Percentiles rank a stretch among this genome's conserved stretches.
These are phyloP conservation scores for Lomentospora prolificans DNA, from an alignment of 2,329 filamentous ascomycete genomes.

Conservation along the genomic window DNA sequence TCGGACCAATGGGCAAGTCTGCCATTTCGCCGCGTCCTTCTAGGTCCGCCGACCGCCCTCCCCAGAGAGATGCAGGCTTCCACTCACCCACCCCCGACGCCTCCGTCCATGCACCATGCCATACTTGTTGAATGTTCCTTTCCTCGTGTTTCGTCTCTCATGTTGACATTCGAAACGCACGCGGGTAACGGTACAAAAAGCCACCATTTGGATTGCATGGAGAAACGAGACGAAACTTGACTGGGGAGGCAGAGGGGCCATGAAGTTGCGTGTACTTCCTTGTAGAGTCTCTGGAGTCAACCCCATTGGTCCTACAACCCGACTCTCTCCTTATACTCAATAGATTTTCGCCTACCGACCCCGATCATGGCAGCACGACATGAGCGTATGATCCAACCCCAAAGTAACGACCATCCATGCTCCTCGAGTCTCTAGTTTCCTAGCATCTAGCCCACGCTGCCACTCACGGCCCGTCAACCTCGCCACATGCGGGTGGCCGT, in stretches of 20 bases:
- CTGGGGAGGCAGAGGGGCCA: background rate
- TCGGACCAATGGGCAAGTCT: background rate
- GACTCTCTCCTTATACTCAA: background rate
- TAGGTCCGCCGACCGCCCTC: background rate
- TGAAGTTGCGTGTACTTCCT: background rate
- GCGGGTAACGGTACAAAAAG: background rate
- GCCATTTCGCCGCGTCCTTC: background rate
- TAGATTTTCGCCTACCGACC: background rate
- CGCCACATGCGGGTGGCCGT: slow-evolving; percentile 1
- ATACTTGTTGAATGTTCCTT: background rate
- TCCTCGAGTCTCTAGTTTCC: slow-evolving; percentile 5
- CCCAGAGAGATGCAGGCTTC: slow-evolving; percentile 1
- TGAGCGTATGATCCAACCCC: slow-evolving; percentile 1
- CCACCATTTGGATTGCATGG: background rate
- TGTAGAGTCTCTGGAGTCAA: background rate
- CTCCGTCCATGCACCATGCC: background rate
- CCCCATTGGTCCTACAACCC: background rate
- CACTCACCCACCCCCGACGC: slow-evolving; percentile 1
- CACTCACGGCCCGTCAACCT: background rate
- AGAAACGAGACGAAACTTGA: background rate
- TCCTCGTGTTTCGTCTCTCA: background rate
- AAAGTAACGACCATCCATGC: slow-evolving; percentile 1
- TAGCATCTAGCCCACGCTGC: background rate
- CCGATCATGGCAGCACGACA: background rate
- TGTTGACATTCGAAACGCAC: background rate